Base-by-base conservation (phyloP, 225 moss, liverwort and hornwort genomes). In the Lunularia cruciata region DNA sequence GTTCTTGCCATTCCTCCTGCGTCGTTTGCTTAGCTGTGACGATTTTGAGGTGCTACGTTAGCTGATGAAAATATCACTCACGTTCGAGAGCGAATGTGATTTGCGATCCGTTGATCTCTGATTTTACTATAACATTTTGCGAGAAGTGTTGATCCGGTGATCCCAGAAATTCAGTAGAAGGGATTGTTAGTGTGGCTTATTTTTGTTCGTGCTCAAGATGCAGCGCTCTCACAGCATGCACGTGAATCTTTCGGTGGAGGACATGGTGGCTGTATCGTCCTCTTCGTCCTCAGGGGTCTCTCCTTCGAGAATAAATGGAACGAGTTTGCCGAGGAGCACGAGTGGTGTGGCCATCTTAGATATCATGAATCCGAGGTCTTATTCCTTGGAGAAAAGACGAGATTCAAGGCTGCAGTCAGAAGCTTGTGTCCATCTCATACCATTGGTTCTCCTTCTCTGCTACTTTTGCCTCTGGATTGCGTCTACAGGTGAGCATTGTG, bases 381-480 rank as follows among this genome's bases (percentile, higher is more conserved):
- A 57, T n/a, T 37, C 58, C 31, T 30, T 47, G 10, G 73, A 73
- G 42, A 73, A 68, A 68, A 78, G 57, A 59, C 60, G 55, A 72
- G 73, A 68, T 19, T 60, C 55, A 18, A 62, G 53, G 31, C 62
- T 68, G 25, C 68, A 34, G 68, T 22, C 13, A 37, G 68, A 73
- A 64, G 25, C 18, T 28, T 73, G 35, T 56, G 61, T 78, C 70
- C 78, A 78, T 57, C 38, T 63, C 27, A 78, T 78, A 27, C 78
- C 78, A 5, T 70, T 78, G 13, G 69, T 78, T 34, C 20, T 78
- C 8, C 23, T 74, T 2, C 47, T 78, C 20, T 69, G 73, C 57
- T 78, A 62, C 64, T 70, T 78, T 43, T 78, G 68, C 22, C 39
- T 78, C 31, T 78, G 78, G 78, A 63, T 78, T 16, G 64, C 36